Conservation (phyloP, 108 stramenopile genomes). For the Pseudonitzschia multistriata region DNA sequence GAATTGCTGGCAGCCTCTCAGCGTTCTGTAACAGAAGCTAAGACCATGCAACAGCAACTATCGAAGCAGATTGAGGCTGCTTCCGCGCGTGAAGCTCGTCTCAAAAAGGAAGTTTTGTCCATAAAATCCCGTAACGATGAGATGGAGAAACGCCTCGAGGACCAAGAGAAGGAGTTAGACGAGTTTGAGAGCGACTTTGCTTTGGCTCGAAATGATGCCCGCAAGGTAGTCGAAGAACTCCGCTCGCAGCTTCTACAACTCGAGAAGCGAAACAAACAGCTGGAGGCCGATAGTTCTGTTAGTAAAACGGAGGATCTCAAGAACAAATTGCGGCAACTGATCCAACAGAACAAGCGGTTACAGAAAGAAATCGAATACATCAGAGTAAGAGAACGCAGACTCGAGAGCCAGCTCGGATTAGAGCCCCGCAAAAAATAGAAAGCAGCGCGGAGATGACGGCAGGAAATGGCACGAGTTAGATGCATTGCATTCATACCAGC, state of each 20-base stretch:
- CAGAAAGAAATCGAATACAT: constrained; percentile 9
- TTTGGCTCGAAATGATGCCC: constrained; percentile 17
- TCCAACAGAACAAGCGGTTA: constrained; percentile 7
- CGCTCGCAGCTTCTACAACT: constrained; percentile 5
- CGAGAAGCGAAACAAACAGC: constrained; percentile 12
- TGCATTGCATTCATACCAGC: no score
- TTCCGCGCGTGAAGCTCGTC: neutral
- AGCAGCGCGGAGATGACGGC: neutral
- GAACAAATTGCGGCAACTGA: constrained; percentile 16
- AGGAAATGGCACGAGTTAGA: neutral
- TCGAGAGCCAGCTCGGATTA: constrained; percentile 14
- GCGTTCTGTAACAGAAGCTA: constrained; percentile 3
- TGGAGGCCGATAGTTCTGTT: neutral
- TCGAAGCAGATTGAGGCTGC: constrained; percentile 13
- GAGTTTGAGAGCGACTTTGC: constrained; percentile 17
- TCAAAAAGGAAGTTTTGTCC: neutral
- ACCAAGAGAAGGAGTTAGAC: constrained; percentile 15
- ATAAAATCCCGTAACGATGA: constrained; percentile 1
- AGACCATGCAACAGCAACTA: neutral
- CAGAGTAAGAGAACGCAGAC: constrained; percentile 10
- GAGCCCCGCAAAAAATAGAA: constrained; percentile 3
- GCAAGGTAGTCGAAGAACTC: constrained; percentile 17
- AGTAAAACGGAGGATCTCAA: constrained; percentile 5
- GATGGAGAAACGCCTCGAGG: constrained; percentile 4
- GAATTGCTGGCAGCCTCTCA: constrained; percentile 4